Evolutionary conservation across 1,284 basidiomycete genomes (phyloP), one percentile per base, ranked within the genome.

Genomic region (Stereum hirsutum): DNA sequence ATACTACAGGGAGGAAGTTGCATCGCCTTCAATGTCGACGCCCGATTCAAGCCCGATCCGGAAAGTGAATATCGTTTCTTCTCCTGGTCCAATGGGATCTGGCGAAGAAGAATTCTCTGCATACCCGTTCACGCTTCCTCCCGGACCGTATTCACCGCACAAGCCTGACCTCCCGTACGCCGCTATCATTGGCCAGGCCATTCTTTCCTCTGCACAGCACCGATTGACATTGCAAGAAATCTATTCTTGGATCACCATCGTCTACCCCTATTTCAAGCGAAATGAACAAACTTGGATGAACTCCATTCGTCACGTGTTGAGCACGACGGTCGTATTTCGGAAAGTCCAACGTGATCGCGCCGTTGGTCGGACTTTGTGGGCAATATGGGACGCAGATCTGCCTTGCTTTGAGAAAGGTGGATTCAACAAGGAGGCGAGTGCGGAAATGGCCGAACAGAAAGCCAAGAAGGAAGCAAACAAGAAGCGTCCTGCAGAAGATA

Each of bases 251-350:
- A 95, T 99, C 56, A 90, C 89, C 46, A 89, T 87, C 31, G 89
- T 90, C 4, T 94, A 92, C 61, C 93, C 95, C 0, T 84, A 84
- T 60, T 99, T 92, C 69, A 91, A 91, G 60, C 83, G 85, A 34
- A 87, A 88, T 30, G 93, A 96, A 55, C 78, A 84, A n/a, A 94
- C 91, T 21, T 97, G 93, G 93, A 89, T 90, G 80, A 92, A 92
- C 61, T 89, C 86, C 44, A 86, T 92, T 49, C 75, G 89, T 17
- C 89, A 92, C 61, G 88, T 89, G 36, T 72, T 92, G 31, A 89
- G 84, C 54, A 87, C 88, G 2, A 90, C 89, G 38, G 74, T 84
- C 7, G 79, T 78, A 43, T 88, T 88, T 58, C 74, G 82, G 44
- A 87, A 87, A 52, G 75, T 78, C 0, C 71, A 74, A 3, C 65